Base-by-base conservation (phyloP, 2,329 filamentous ascomycete genomes). In the Colletotrichum sidae region DNA sequence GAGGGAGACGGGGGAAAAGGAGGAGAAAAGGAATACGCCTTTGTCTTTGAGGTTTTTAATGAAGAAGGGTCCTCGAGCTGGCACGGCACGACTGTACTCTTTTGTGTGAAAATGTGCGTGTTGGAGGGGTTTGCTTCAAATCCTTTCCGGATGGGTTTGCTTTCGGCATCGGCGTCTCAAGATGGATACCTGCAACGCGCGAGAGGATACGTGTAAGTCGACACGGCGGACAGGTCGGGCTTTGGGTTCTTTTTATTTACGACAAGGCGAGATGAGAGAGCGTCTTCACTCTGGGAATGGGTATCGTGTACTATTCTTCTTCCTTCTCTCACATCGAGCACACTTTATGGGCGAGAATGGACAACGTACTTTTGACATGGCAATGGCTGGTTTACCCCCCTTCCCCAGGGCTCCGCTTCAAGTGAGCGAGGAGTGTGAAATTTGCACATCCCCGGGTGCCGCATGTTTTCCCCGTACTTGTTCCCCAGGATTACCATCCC, bases 161-260 rank as follows among this genome's bases (percentile, higher is more conserved):
- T 51, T 46, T 51, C 47, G 61, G 61, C 56, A 60, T 57, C 49
- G 66, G 66, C 66, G 62, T 68, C 57, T 54, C 58, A 34, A 61
- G 57, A 68, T 52, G 66, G 57, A 55, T 66, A 67, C 53, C 59
- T 66, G 42, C 38, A 55, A 44, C 42, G 51, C 63, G 52, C 59
- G 37, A 49, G 49, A 50, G 50, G 46, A 46, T 44, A 39, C n/a
- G 25, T n/a, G 46, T 34, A 10, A 49, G 45, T 58, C 13, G 53
- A 47, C 15, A 35, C 13, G 12, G 12, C 6, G 3, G n/a, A 37
- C 44, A 10, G 33, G 55, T 13, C 12, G 42, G 12, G 7, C 7
- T 13, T 15, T n/a, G 42, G 42, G 7, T 7, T 13, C 42, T 13
- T 13, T 13, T 13, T 15, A 11, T 13, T 15, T 8, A 3, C 41